Percentiles rank a stretch among this genome's conserved stretches.
phyloP scores from a whole-genome alignment of 306 rosid species.

The Prunus campanulata region DNA sequence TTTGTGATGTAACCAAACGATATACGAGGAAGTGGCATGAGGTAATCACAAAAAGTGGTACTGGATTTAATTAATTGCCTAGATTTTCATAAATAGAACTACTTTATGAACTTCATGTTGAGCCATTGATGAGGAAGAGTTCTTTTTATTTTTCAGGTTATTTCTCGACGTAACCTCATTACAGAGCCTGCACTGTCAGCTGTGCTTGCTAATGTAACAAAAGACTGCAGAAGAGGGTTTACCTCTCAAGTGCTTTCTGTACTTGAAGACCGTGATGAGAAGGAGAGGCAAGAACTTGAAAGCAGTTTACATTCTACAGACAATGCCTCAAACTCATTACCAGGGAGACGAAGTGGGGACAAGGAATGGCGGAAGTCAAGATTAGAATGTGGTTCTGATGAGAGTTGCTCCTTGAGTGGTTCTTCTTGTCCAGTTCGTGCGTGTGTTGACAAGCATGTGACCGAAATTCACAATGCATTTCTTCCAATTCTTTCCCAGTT shows the following conservation, averaged over 20 bases:
- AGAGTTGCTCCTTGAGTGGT: conserved; percentile 41
- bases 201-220: conserved; percentile 47
- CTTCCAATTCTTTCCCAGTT: conserved; percentile 54
- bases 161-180: conserved; percentile 59
- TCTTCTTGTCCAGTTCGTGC: conserved; percentile 67
- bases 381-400: conserved; percentile 66
- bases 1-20: conserved; percentile 82
- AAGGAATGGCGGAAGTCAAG: conserved; percentile 91
- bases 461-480: conserved; percentile 66
- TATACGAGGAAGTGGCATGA: conserved; percentile 94
- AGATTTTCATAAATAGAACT: conserved; percentile 2
- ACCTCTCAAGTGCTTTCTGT: conserved; percentile 50
- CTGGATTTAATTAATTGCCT: not conserved
- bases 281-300: conserved; percentile 65
- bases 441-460: conserved; percentile 85
- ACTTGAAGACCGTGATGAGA: conserved; percentile 62
- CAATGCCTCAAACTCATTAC: conserved; percentile 62
- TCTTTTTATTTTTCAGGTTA: conserved; percentile 48
- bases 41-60: conserved; percentile 37
- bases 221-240: conserved; percentile 56
- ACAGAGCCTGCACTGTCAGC: conserved; percentile 60
- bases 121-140: conserved; percentile 6
- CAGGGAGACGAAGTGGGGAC: conserved; percentile 90
- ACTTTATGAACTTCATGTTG: not conserved
- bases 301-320: conserved; percentile 48